phyloP scores from a whole-genome alignment of 306 rosid species.

The Cucurbita pepo region DNA sequence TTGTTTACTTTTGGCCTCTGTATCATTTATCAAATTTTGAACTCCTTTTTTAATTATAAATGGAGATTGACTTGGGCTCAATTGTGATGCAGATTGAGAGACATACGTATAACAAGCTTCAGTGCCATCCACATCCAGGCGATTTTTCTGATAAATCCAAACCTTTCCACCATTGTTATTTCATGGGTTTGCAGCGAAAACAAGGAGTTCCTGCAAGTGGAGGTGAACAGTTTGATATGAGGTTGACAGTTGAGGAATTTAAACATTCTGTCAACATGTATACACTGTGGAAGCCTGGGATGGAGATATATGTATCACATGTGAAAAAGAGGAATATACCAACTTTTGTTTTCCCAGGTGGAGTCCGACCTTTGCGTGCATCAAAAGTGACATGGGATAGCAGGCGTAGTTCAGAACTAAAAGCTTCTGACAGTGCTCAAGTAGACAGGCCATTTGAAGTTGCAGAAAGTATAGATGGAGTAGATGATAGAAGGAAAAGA shows the following conservation, averaged over 20 bases:
- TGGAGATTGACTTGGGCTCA: not conserved
- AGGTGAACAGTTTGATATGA: constrained; percentile 69
- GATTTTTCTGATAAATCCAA: constrained; percentile 68
- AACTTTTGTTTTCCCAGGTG: constrained; percentile 67
- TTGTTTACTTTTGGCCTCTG: not conserved
- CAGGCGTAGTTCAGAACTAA: constrained; percentile 38
- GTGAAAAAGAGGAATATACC: constrained; percentile 68
- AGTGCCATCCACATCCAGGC: constrained; percentile 93
- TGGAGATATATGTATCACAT: constrained; percentile 64
- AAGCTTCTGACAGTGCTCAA: constrained; percentile 36
- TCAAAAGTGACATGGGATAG: constrained; percentile 44
- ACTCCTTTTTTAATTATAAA: not conserved
- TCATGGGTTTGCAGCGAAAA: constrained; percentile 88
- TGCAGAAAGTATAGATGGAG: constrained; percentile 23
- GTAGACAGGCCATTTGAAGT: constrained; percentile 29
- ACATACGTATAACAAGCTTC: constrained; percentile 64
- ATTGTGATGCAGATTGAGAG: constrained; percentile 56
- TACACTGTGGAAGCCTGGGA: constrained; percentile 49
- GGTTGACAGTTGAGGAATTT: constrained; percentile 61
- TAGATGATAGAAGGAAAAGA: constrained; percentile 44
- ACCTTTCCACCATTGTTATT: constrained; percentile 62
- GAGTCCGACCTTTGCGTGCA: constrained; percentile 44
- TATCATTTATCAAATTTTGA: not conserved
- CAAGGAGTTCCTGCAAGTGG: constrained; percentile 60
- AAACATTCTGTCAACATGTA: constrained; percentile 51